phyloP scores from a whole-genome alignment of 192 early-diverging fungal species.

The Coemansia sp. region DNA sequence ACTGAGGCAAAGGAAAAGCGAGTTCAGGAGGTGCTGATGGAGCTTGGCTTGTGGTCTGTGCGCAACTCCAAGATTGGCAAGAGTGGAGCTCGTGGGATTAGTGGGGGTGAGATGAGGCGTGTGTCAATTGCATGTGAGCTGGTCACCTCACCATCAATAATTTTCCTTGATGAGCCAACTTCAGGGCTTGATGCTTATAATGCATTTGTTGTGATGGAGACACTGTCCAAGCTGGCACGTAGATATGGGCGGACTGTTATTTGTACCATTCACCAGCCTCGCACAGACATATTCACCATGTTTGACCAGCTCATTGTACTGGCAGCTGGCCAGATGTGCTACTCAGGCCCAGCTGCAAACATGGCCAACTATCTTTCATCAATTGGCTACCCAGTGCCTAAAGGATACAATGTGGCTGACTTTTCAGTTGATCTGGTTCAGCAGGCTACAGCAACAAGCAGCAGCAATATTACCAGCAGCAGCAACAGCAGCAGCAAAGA shows the following conservation, averaged over 20 bases:
- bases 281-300: slow-evolving; percentile 83
- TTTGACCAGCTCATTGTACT: slow-evolving; percentile 86
- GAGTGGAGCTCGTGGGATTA: slow-evolving; percentile 68
- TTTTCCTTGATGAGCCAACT: slow-evolving; percentile 84
- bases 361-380: slow-evolving; percentile 62
- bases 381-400: slow-evolving; percentile 75
- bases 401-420: slow-evolving; percentile 89
- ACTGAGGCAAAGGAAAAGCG: slow-evolving; percentile 56
- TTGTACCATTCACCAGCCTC: slow-evolving; percentile 93
- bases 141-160: slow-evolving; percentile 82
- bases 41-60: slow-evolving; percentile 76
- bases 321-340: slow-evolving; percentile 76
- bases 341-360: slow-evolving; percentile 70
- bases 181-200: slow-evolving; percentile 87
- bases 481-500: not conserved
- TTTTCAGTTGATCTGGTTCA: slow-evolving; percentile 53
- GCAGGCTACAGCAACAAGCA: slow-evolving; percentile 24
- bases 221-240: slow-evolving; percentile 50
- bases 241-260: slow-evolving; percentile 63
- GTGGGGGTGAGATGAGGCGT: slow-evolving; percentile 88
- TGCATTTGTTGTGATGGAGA: slow-evolving; percentile 87
- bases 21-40: slow-evolving; percentile 69
- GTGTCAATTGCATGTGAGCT: slow-evolving; percentile 93
- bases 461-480: not conserved
- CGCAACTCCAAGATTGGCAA: slow-evolving; percentile 78